These are phyloP conservation scores for Chaetomiaceae sp. DNA, from an alignment of 2,329 filamentous ascomycete species.

Conservation along the genomic window DNA sequence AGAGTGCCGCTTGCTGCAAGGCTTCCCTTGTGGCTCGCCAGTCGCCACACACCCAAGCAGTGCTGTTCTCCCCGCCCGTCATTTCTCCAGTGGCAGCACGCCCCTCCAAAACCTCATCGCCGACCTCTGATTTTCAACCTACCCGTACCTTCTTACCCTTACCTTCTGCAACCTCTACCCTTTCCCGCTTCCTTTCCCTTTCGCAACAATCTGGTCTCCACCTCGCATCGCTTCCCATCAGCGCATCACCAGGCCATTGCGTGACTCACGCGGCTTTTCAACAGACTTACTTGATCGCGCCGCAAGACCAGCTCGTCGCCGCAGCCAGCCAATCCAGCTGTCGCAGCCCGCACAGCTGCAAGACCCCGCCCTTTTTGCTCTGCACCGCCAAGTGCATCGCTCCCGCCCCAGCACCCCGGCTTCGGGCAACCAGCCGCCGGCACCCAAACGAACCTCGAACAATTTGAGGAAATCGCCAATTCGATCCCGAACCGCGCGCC, in stretches of 20 bases:
- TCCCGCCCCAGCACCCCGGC: constrained; percentile 13
- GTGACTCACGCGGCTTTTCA: constrained; percentile 3
- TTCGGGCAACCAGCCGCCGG: constrained; percentile 14
- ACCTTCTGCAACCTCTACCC: too few species aligned
- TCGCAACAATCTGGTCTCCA: constrained; percentile 15
- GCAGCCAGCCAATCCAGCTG: constrained; percentile 13
- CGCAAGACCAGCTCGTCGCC: constrained; percentile 5
- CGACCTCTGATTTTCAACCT: constrained; percentile 24
- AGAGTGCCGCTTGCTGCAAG: constrained; percentile 23
- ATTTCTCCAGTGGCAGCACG: constrained; percentile 28
- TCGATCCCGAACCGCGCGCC: constrained; percentile 8
- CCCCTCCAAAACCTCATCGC: constrained; percentile 28
- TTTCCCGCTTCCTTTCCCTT: constrained; percentile 15
- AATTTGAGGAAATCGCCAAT: constrained; percentile 14
- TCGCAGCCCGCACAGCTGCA: constrained; percentile 20
- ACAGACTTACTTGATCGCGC: constrained; percentile 15
- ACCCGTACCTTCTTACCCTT: constrained; percentile 12
- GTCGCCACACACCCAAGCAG: constrained; percentile 27
- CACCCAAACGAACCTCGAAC: constrained; percentile 12
- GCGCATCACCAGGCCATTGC: constrained; percentile 14
- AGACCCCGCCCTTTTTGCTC: constrained; percentile 17
- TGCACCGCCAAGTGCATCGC: constrained; percentile 23
- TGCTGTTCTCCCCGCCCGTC: constrained; percentile 29
- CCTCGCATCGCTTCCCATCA: constrained; percentile 6
- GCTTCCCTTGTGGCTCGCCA: constrained; percentile 26